A percentile compares a stretch with the other conserved stretches of the same genome.
phyloP scores from a whole-genome alignment of 768 basidiomycete species.

The Phylloporus sp. region DNA sequence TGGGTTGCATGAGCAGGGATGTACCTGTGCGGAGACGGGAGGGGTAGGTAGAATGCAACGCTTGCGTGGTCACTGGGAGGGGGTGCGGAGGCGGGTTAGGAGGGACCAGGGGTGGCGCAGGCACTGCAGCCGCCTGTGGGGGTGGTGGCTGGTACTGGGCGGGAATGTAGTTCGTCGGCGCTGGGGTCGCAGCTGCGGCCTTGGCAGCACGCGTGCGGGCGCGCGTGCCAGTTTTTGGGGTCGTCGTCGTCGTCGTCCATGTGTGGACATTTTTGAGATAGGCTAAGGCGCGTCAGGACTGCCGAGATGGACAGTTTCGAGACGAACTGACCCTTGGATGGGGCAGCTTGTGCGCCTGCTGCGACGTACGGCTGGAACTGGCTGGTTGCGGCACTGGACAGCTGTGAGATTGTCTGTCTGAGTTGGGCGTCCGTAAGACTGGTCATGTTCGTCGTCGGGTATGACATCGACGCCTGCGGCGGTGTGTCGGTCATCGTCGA shows the following conservation, averaged over 20 bases:
- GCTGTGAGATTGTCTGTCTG: slow-evolving; percentile 55
- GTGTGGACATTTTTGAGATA: slow-evolving; percentile 68
- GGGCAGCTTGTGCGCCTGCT: slow-evolving; percentile 26
- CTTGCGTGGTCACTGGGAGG: slow-evolving; percentile 63
- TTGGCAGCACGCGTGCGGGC: slow-evolving; percentile 34
- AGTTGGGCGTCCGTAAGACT: slow-evolving; percentile 60
- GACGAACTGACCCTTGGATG: slow-evolving; percentile 26
- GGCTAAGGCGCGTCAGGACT: slow-evolving; percentile 32
- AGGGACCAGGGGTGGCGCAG: slow-evolving; percentile 28
- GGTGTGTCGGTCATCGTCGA: slow-evolving; percentile 28
- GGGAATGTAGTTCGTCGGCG: slow-evolving; percentile 32
- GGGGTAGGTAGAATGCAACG: slow-evolving; percentile 74
- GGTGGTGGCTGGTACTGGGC: slow-evolving; percentile 37
- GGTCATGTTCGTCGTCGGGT: slow-evolving; percentile 34
- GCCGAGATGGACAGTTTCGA: neutral
- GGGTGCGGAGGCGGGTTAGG: slow-evolving; percentile 52
- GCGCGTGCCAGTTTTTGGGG: slow-evolving; percentile 38
- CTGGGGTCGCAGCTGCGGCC: slow-evolving; percentile 36
- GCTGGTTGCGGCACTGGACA: slow-evolving; percentile 36
- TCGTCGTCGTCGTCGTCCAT: slow-evolving; percentile 59
- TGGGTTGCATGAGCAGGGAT: slow-evolving; percentile 87
- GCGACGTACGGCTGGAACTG: slow-evolving; percentile 34
- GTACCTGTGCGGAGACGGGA: slow-evolving; percentile 89
- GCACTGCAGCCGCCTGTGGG: slow-evolving; percentile 23
- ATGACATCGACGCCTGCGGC: slow-evolving; percentile 24